Conservation (phyloP, 768 basidiomycete species). For the Russula lepida region DNA sequence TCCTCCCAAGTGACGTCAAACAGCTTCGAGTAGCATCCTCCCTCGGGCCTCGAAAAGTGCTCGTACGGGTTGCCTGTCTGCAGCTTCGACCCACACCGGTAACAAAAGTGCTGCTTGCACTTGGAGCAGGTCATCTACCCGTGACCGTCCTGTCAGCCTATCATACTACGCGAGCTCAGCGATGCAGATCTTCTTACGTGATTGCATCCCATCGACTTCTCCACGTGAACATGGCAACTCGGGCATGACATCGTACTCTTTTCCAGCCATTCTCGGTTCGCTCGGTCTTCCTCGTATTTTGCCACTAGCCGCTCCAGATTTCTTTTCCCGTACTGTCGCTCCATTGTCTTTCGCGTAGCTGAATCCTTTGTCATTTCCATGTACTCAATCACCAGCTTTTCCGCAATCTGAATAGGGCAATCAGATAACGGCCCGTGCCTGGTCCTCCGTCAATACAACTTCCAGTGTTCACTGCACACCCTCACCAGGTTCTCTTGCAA, state of each 20-base stretch:
- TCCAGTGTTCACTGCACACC: slow-evolving; percentile 3
- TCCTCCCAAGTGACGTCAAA: slow-evolving; percentile 48
- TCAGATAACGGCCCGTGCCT: slow-evolving; percentile 78
- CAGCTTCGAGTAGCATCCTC: slow-evolving; percentile 52
- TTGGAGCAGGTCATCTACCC: slow-evolving; percentile 69
- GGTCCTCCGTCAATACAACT: not conserved
- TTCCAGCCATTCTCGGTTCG: slow-evolving; percentile 67
- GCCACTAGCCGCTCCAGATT: slow-evolving; percentile 54
- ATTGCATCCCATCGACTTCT: slow-evolving; percentile 78
- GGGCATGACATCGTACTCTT: slow-evolving; percentile 63
- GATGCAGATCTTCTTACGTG: slow-evolving; percentile 44
- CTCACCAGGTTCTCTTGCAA: slow-evolving; percentile 73
- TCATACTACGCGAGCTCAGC: not conserved
- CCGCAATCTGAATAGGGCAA: slow-evolving; percentile 63
- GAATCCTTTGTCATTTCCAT: slow-evolving; percentile 48
- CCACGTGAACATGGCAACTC: slow-evolving; percentile 61
- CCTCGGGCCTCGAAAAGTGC: slow-evolving; percentile 54
- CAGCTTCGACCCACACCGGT: slow-evolving; percentile 59
- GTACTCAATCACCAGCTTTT: slow-evolving; percentile 60
- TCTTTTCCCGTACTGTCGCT: slow-evolving; percentile 52
- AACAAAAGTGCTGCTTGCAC: slow-evolving; percentile 75
- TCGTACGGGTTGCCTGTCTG: slow-evolving; percentile 45
- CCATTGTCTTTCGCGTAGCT: slow-evolving; percentile 41
- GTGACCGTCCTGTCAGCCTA: not conserved
- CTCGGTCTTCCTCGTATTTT: slow-evolving; percentile 62